Evolutionary conservation across 352 stramenopile genomes (phyloP), one percentile per base, ranked within the genome.

Genomic region (Pythium phragmitis): DNA sequence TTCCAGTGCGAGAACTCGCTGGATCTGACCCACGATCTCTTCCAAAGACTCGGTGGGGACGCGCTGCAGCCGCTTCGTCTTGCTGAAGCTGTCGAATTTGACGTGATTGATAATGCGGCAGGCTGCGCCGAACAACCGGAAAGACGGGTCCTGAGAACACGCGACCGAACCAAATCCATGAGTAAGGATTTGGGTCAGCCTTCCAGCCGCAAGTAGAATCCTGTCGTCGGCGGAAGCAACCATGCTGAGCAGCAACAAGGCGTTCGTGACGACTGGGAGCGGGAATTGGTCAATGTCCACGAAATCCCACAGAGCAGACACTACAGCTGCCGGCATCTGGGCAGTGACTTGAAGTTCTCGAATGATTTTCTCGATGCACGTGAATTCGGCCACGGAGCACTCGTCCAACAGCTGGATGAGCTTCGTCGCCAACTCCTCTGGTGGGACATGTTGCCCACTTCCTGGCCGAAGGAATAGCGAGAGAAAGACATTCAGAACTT

Each of bases 31-130:
- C 2, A 96, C 92, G 28, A 98, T 94, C 21, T 90, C 76, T 60
- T 97, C 88, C 17, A 97, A 82, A 30, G 91, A 81, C 19, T 97
- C 80, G 34, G 92, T 81, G 45, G 94, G 97, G 7, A 90, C 85
- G 43, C 76, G 76, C 39, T 88, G 73, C 23, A 89, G 77, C 21
- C 76, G 74, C 50, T 80, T 69, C 19, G 79, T 74, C 3, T 69
- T 77, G 63, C 72, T 69, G 41, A 78, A 77, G 47, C 63, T 85
- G 53, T 88, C 77, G 43, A 86, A 62, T 45, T 87, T 76, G 57
- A 92, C 72, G 39, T 77, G 79, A 60, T 92, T 76, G 14, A 91
- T 70, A 14, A 92, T 64, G 16, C 78, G 78, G 64, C 81, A 89
- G 8, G 81, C 81, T 37, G 83, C 68, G 26, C 79, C 75, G 30